Evolutionary conservation across 129 eudicot species (phyloP), one percentile per base, ranked within the genome.

Genomic region (Heracleum sosnowskyi): DNA sequence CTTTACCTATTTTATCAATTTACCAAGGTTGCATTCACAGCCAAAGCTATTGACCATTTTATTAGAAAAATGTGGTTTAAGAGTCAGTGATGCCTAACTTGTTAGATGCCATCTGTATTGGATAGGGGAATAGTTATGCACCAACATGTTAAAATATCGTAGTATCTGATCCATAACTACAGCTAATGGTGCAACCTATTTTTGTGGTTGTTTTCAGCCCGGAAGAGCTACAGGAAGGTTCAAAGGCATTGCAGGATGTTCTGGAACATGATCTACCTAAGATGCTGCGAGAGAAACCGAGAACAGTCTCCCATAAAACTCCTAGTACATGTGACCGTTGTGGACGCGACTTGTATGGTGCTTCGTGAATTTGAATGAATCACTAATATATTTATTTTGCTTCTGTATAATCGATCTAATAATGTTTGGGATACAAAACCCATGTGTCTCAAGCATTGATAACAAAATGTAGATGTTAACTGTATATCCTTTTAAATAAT

Each of bases 201-300:
- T 41, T 73, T 66, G 20, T 66, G 36, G 57, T 39, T 73, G 45
- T 29, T 81, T 63, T 76, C 84, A 94, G 98, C 76, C 69, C 74
- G 92, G 96, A 91, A 37, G 98, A 94, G 89, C 84, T 94, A 15
- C 88, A 80, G 57, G 92, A 90, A 88, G 98, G 97, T 28, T 83
- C 97, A 0, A 90, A 88, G 78, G 92, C 96, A 6, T 86, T 95
- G 63, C 85, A 86, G 22, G 92, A 90, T 72, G 97, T 90, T 36
- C 82, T 91, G 66, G 96, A 89, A 85, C 85, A 35, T 77, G 96
- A 94, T 82, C 85, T 90, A 47, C 93, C 96, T 16, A 89, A 90
- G 84, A 79, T 95, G 88, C 81, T 80, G 84, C 85, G 81, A 74
- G 97, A 90, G 89, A 90, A 82, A 85, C 90, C 92, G 11, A 75